Conservation (phyloP, 1,284 basidiomycete genomes). For the Phellopilus nigrolimitatus region DNA sequence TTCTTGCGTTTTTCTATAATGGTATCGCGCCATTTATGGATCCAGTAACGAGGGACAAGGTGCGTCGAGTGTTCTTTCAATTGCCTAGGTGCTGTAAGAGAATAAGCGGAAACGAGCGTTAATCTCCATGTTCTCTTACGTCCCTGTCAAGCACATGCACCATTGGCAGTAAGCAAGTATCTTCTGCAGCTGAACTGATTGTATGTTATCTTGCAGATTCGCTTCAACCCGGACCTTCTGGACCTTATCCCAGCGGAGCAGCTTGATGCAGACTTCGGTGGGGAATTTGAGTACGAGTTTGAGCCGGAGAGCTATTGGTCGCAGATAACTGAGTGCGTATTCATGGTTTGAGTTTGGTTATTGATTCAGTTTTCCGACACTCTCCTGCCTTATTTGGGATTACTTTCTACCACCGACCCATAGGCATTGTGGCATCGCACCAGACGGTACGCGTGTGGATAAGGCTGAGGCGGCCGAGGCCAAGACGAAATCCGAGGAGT, state of each 20-base stretch:
- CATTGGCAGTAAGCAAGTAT: too few species aligned
- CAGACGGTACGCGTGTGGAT: slow-evolving; percentile 39
- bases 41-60: slow-evolving; percentile 87
- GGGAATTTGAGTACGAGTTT: slow-evolving; percentile 73
- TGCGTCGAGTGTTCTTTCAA: slow-evolving; percentile 31
- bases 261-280: slow-evolving; percentile 81
- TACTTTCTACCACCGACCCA: neutral
- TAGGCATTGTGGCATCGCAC: slow-evolving; percentile 55
- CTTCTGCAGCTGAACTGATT: neutral
- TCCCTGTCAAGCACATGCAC: too few species aligned
- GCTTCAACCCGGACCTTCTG: slow-evolving; percentile 79
- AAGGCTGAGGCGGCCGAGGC: neutral
- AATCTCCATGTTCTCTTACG: neutral
- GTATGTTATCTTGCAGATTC: slow-evolving; percentile 65
- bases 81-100: too few species aligned
- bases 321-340: slow-evolving; percentile 60
- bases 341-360: neutral
- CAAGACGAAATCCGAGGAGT: neutral
- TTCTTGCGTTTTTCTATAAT: slow-evolving; percentile 84
- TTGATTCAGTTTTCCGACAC: neutral
- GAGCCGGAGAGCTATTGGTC: slow-evolving; percentile 77
- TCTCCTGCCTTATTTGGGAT: neutral
- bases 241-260: slow-evolving; percentile 75
- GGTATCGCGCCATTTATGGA: slow-evolving; percentile 87
- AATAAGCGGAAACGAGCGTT: too few species aligned